phyloP scores from a whole-genome alignment of 495 filamentous ascomycete genomes.

The Aspergillus mulundensis region DNA sequence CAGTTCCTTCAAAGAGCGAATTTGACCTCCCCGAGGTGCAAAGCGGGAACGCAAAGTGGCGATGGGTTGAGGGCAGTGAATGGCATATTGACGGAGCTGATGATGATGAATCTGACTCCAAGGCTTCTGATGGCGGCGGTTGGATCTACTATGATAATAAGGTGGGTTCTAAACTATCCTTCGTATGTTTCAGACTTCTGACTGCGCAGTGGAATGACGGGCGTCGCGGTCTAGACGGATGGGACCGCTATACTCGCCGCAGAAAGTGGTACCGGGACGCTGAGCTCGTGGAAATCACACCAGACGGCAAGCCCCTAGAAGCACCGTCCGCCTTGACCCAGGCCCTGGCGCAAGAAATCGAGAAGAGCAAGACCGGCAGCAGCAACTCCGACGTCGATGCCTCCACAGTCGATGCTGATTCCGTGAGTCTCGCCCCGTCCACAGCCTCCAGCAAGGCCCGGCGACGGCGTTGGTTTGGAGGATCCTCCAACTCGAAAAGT shows the following conservation, averaged over 20 bases:
- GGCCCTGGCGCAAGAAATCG: constrained; percentile 25
- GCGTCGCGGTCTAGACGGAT: constrained; percentile 81
- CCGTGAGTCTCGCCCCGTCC: constrained; percentile 29
- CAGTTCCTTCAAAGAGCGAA: constrained; percentile 68
- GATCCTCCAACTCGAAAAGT: constrained; percentile 26
- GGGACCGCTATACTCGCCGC: constrained; percentile 90
- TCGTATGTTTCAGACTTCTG: background rate
- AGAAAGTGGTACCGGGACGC: constrained; percentile 96
- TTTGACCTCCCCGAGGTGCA: constrained; percentile 88
- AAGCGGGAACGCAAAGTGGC: constrained; percentile 76
- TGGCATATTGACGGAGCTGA: constrained; percentile 84
- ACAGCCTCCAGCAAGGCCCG: constrained; percentile 29
- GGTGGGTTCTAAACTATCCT: constrained; percentile 42
- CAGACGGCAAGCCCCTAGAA: constrained; percentile 25
- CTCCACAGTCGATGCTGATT: constrained; percentile 25
- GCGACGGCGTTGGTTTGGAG: constrained; percentile 42
- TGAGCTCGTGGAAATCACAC: constrained; percentile 77
- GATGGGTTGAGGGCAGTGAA: constrained; percentile 77
- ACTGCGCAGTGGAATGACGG: constrained; percentile 79
- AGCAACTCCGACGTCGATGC: constrained; percentile 16
- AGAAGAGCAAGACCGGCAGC: constrained; percentile 13
- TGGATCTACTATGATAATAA: constrained; percentile 99
- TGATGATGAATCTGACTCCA: constrained; percentile 33
- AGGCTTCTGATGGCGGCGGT: constrained; percentile 60
- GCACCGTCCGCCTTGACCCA: constrained; percentile 31